Evolutionary conservation across 2,329 filamentous ascomycete species (phyloP).

Genomic region (Sporothrix pseudoabietina): DNA sequence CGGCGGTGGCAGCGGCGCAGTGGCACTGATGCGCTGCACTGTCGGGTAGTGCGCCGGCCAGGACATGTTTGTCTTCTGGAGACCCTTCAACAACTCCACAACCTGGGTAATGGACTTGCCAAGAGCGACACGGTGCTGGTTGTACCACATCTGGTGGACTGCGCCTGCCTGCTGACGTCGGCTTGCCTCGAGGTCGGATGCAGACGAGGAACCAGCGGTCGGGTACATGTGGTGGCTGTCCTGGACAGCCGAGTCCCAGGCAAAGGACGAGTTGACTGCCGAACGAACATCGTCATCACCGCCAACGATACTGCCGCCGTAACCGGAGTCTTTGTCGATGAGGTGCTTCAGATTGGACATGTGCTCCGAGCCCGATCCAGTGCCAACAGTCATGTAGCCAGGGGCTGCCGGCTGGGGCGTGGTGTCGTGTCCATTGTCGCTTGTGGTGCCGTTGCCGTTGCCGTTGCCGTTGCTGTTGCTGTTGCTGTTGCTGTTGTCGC

Average conservation of each 20-base stretch:
- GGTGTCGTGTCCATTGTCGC: conserved; percentile 37
- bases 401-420: conserved; percentile 35
- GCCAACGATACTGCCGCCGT: conserved; percentile 76
- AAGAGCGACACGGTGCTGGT: conserved; percentile 85
- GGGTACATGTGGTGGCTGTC: conserved; percentile 51
- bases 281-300: conserved; percentile 49
- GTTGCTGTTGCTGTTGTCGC: conserved; percentile 41
- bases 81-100: conserved; percentile 76
- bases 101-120: conserved; percentile 84
- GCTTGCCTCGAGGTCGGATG: conserved; percentile 58
- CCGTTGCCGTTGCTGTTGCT: conserved; percentile 38
- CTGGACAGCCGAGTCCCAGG: conserved; percentile 50
- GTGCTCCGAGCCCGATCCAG: conserved; percentile 77
- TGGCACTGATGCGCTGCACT: conserved; percentile 62
- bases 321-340: conserved; percentile 86
- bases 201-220: conserved; percentile 40
- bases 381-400: conserved; percentile 83
- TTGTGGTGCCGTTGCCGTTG: conserved; percentile 38
- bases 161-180: conserved; percentile 73
- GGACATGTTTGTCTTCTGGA: conserved; percentile 83
- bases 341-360: conserved; percentile 78
- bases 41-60: conserved; percentile 97
- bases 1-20: conserved; percentile 47
- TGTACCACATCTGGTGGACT: conserved; percentile 92
- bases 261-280: conserved; percentile 41